A percentile compares a stretch with the other conserved stretches of the same genome.
Evolutionary conservation across 2,329 filamentous ascomycete genomes (phyloP).

Genomic region (Colletotrichum echinochloae): DNA sequence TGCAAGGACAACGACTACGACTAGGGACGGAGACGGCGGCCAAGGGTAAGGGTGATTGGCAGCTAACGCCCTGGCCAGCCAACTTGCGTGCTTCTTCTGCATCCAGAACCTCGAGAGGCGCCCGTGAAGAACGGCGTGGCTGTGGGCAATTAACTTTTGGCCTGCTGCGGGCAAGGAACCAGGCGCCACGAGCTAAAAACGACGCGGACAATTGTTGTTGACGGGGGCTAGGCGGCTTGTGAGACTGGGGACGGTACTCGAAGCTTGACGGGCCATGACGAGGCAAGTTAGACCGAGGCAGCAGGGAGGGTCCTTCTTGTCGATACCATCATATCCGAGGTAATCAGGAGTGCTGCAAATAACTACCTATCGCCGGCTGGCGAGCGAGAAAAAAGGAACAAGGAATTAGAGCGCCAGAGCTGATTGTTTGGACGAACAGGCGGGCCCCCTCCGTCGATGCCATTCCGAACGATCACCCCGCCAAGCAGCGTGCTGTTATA

Average conservation of each 20-base stretch:
- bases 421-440: constrained; percentile 32
- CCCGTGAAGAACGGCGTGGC: constrained; percentile 28
- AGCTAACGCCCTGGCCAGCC: constrained; percentile 13
- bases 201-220: constrained; percentile 34
- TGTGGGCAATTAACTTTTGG: constrained; percentile 36
- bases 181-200: constrained; percentile 36
- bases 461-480: neutral
- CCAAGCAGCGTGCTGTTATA: neutral
- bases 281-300: constrained; percentile 18
- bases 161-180: constrained; percentile 37
- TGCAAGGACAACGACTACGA: constrained; percentile 36
- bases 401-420: neutral
- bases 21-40: constrained; percentile 31
- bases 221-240: constrained; percentile 33
- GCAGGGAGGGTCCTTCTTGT: constrained; percentile 1
- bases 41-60: constrained; percentile 31
- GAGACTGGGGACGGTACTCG: constrained; percentile 36
- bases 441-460: constrained; percentile 16
- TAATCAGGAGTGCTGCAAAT: neutral
- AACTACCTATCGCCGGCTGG: neutral
- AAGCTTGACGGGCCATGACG: constrained; percentile 17
- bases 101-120: constrained; percentile 36
- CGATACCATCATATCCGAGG: neutral
- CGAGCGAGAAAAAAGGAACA: constrained; percentile 9
- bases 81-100: constrained; percentile 38